Conservation (phyloP, 768 basidiomycete species). For the Termitomyces eurrhizus region DNA sequence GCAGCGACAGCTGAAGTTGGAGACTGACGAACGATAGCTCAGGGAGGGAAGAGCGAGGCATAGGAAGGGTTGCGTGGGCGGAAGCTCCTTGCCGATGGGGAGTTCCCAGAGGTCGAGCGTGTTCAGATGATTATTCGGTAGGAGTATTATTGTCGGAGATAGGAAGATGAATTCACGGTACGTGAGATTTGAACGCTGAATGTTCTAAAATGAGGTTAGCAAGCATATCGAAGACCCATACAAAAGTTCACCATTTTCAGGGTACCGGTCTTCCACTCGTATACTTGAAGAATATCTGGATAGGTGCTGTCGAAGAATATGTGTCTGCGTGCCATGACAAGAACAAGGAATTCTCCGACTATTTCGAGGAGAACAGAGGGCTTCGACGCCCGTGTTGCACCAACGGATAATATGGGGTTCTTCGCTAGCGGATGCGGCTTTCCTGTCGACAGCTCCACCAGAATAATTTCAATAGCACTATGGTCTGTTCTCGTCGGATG, state of each 20-base stretch:
- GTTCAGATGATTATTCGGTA: conserved; percentile 19
- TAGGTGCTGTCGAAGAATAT: not conserved
- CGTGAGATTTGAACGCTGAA: conserved; percentile 3
- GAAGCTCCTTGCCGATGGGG: not conserved
- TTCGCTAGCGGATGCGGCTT: conserved; percentile 14
- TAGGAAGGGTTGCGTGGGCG: not conserved
- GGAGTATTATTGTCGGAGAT: conserved; percentile 19
- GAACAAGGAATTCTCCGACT: conserved; percentile 16
- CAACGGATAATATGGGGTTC: conserved; percentile 23
- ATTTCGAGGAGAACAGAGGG: conserved; percentile 17
- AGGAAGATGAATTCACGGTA: conserved; percentile 24
- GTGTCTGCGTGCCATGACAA: conserved; percentile 4
- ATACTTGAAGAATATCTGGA: conserved; percentile 13
- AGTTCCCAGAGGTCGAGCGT: conserved; percentile 24
- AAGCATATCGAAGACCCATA: not conserved
- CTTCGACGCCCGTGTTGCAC: conserved; percentile 9
- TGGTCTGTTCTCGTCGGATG: not conserved
- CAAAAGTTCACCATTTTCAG: conserved; percentile 10
- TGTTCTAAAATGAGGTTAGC: not conserved
- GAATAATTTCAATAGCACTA: conserved; percentile 2
- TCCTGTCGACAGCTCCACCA: conserved; percentile 9
- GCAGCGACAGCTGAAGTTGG: conserved; percentile 9
- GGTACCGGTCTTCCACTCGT: conserved; percentile 16
- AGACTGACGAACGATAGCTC: not conserved
- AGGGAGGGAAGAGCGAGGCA: conserved; percentile 5